Conservation (phyloP, 1,139 yeast species). For the Pichia sp. region DNA sequence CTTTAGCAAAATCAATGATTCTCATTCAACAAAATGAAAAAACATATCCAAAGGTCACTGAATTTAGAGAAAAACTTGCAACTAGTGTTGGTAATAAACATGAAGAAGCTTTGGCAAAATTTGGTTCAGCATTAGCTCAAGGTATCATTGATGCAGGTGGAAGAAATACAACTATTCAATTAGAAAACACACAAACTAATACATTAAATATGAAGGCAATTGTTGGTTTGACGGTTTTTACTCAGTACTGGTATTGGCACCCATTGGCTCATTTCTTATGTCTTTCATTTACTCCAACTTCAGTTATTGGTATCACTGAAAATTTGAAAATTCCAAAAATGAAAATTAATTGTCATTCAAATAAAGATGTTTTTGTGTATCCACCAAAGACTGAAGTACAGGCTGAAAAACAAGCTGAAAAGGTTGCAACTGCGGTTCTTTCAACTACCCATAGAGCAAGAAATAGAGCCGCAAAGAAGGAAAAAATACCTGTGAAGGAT, state of each 20-base stretch:
- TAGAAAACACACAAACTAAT: conserved; percentile 87
- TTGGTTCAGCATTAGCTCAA: conserved; percentile 95
- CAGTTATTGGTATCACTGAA: conserved; percentile 77
- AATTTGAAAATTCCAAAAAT: conserved; percentile 86
- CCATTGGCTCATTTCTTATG: conserved; percentile 92
- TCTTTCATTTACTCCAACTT: conserved; percentile 87
- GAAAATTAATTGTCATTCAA: conserved; percentile 73
- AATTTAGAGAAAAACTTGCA: conserved; percentile 67
- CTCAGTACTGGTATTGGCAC: conserved; percentile 99
- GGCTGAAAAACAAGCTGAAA: conserved; percentile 79
- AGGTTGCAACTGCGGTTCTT: conserved; percentile 85
- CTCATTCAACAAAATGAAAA: conserved; percentile 90
- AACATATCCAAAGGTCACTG: conserved; percentile 71
- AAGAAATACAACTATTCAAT: conserved; percentile 87
- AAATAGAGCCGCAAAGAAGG: conserved; percentile 80
- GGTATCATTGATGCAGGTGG: conserved; percentile 99
- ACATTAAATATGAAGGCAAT: conserved; percentile 86
- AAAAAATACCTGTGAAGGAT: conserved; percentile 37
- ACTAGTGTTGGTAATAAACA: conserved; percentile 78
- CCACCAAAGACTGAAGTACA: conserved; percentile 84
- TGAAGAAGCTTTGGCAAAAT: conserved; percentile 94
- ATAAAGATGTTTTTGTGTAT: conserved; percentile 74
- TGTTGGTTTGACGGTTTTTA: conserved; percentile 83
- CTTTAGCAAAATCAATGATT: conserved; percentile 88
- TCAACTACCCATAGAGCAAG: conserved; percentile 91